A percentile compares a stretch with the other conserved stretches of the same genome.
Conservation (phyloP, 2,329 filamentous ascomycete genomes). For the Proliferodiscus dingleyae region DNA sequence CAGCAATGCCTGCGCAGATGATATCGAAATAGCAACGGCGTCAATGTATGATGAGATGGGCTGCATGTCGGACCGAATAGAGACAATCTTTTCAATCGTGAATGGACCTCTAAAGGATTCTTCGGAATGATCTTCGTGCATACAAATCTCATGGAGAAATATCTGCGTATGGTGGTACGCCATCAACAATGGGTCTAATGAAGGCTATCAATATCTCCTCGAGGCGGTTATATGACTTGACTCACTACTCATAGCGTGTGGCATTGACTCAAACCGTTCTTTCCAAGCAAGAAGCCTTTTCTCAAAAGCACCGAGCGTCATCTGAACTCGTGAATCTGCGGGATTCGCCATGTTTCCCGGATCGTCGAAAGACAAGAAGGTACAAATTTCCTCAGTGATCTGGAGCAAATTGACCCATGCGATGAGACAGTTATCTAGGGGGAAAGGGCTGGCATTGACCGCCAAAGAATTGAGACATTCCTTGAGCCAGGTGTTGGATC, state of each 20-base stretch:
- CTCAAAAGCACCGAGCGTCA: constrained; percentile 46
- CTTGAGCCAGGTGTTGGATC: constrained; percentile 35
- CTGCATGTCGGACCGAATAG: constrained; percentile 16
- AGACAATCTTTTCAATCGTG: constrained; percentile 21
- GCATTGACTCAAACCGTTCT: constrained; percentile 33
- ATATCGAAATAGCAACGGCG: constrained; percentile 44
- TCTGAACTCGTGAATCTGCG: constrained; percentile 47
- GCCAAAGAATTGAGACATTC: constrained; percentile 37
- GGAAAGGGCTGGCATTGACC: constrained; percentile 28
- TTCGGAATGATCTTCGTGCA: constrained; percentile 48
- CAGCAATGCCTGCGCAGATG: constrained; percentile 45
- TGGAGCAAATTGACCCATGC: constrained; percentile 36
- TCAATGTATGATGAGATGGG: constrained; percentile 42
- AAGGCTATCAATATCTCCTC: constrained; percentile 1
- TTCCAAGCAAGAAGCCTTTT: constrained; percentile 43
- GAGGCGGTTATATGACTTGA: not conserved
- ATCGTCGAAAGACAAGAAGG: constrained; percentile 44
- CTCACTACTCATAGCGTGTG: constrained; percentile 18
- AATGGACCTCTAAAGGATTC: constrained; percentile 39
- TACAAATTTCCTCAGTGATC: constrained; percentile 49
- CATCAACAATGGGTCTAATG: constrained; percentile 25
- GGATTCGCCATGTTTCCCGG: constrained; percentile 37
- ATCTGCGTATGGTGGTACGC: constrained; percentile 46
- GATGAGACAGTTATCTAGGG: constrained; percentile 33
- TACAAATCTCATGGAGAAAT: constrained; percentile 52